phyloP scores from a whole-genome alignment of 192 early-diverging fungal genomes.

The Helicostylum pulchrum region DNA sequence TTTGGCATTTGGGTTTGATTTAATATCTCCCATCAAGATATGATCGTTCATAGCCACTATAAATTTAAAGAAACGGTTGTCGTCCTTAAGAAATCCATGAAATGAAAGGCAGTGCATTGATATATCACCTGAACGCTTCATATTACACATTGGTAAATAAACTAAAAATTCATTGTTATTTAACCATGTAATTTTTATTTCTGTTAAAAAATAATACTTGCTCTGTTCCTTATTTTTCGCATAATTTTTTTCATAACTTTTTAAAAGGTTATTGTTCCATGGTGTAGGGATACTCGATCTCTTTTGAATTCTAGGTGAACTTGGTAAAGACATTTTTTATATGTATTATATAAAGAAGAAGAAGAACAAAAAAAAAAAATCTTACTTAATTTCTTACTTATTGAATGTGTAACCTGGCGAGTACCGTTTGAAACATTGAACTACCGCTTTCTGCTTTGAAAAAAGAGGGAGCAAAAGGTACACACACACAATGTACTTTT shows the following conservation, averaged over 20 bases:
- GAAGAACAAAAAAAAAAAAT: neutral
- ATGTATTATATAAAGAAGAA: neutral
- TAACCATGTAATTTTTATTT: neutral
- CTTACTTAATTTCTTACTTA: no score
- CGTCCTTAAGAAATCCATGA: conserved; percentile 62
- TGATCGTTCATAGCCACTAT: conserved; percentile 65
- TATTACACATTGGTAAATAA: conserved; percentile 35
- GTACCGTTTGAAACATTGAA: no score
- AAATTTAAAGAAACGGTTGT: conserved; percentile 61
- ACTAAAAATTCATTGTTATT: conserved; percentile 5
- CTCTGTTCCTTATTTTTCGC: conserved; percentile 8
- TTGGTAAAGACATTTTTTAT: conserved; percentile 2
- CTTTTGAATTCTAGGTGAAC: neutral
- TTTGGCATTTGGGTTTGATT: conserved; percentile 60
- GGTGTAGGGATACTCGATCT: conserved; percentile 8
- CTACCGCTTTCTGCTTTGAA: no score
- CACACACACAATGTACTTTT: conserved; percentile 8
- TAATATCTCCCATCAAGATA: conserved; percentile 67
- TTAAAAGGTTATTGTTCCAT: conserved; percentile 26
- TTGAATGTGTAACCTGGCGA: no score
- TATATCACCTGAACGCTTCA: conserved; percentile 42
- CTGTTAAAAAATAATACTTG: neutral
- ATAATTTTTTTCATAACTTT: conserved; percentile 32
- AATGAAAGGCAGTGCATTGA: conserved; percentile 61
- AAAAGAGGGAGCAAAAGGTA: no score